Evolutionary conservation across 768 basidiomycete species (phyloP).

Genomic region (Tricholoma sp.): DNA sequence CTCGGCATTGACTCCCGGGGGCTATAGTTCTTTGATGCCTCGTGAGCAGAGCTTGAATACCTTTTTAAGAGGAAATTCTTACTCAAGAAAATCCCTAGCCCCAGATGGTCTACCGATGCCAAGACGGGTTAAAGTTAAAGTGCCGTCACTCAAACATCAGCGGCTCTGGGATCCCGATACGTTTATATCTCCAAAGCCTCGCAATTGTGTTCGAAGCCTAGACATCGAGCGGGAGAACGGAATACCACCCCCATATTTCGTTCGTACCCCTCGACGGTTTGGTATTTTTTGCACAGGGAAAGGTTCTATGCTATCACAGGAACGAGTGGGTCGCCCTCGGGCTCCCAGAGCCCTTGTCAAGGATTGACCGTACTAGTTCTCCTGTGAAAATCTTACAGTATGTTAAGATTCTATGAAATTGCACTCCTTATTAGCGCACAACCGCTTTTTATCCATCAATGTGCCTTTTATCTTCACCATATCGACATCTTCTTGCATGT

Average conservation of each 20-base stretch:
- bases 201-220: constrained; percentile 15
- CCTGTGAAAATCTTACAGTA: too few species aligned
- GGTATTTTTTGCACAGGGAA: constrained; percentile 37
- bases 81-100: constrained; percentile 23
- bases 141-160: background rate
- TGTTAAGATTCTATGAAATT: background rate
- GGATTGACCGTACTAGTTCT: constrained; percentile 3
- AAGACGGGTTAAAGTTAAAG: background rate
- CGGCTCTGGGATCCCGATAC: constrained; percentile 14
- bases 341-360: constrained; percentile 5
- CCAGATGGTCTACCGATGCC: constrained; percentile 19
- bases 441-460: background rate
- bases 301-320: constrained; percentile 24
- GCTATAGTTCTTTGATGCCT: constrained; percentile 27
- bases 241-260: constrained; percentile 17
- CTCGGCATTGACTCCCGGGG: constrained; percentile 1
- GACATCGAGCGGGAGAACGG: constrained; percentile 30
- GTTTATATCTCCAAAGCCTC: constrained; percentile 11
- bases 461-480: background rate
- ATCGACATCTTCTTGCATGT: background rate
- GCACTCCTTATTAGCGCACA: background rate
- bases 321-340: constrained; percentile 6
- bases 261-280: constrained; percentile 29
- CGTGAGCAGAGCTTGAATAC: constrained; percentile 28
- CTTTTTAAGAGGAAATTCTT: constrained; percentile 1